Conservation (phyloP, 805 yeast species). For the Schizosaccharomyces cryophilus region DNA sequence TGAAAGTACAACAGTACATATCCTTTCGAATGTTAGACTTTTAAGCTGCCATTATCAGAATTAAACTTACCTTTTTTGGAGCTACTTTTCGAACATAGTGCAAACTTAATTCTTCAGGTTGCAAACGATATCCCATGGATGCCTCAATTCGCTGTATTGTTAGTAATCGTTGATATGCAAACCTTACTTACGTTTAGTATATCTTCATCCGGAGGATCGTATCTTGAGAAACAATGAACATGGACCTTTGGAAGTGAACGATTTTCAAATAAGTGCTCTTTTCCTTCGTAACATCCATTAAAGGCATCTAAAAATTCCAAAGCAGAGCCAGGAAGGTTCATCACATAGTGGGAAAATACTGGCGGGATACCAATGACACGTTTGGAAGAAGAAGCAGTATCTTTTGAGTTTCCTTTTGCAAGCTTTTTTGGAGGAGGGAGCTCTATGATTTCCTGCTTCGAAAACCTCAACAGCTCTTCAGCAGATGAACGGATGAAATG, state of each 20-base stretch:
- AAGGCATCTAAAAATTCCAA: constrained; percentile 28
- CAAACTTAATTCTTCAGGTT: constrained; percentile 27
- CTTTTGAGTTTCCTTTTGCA: constrained; percentile 13
- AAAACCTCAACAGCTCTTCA: constrained; percentile 24
- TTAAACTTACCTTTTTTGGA: constrained; percentile 22
- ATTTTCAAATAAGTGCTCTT: background rate
- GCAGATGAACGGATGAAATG: constrained; percentile 47
- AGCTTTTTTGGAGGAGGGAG: background rate
- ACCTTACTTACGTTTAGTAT: background rate
- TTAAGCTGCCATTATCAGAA: background rate
- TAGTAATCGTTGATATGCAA: background rate
- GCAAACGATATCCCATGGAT: constrained; percentile 22
- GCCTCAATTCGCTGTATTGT: constrained; percentile 13
- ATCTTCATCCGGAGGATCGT: constrained; percentile 42
- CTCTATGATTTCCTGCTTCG: background rate
- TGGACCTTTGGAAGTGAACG: constrained; percentile 52
- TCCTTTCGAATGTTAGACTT: constrained; percentile 30
- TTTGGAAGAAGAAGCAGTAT: constrained; percentile 17
- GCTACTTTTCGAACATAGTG: constrained; percentile 86
- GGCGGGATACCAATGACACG: constrained; percentile 20
- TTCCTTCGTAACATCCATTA: background rate
- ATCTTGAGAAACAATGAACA: constrained; percentile 82
- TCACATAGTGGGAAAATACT: constrained; percentile 48
- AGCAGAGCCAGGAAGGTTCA: constrained; percentile 92
- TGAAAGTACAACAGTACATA: constrained; percentile 74